Base-by-base conservation (phyloP, 805 yeast species). In the Yarrowia hollandica region DNA sequence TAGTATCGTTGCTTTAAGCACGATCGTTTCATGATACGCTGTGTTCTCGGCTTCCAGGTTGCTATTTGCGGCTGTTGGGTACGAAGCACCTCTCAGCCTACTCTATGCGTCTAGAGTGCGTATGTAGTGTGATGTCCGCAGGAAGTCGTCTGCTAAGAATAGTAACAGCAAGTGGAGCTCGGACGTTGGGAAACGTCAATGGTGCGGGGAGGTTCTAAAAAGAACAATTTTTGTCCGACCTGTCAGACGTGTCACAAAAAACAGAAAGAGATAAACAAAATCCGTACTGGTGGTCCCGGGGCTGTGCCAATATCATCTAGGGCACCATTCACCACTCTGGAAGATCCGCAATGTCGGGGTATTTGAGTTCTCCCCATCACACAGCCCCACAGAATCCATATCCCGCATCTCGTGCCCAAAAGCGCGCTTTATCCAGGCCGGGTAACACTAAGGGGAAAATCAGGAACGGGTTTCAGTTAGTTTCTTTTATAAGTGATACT, bases 331-430 rank as follows among this genome's bases (percentile, higher is more conserved):
- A n/a, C n/a, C n/a, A n/a, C n/a, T n/a, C n/a, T n/a, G n/a, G n/a
- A n/a, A n/a, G n/a, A n/a, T n/a, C n/a, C n/a, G n/a, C n/a, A n/a
- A n/a, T n/a, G n/a, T n/a, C n/a, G n/a, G n/a, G 22, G 16, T 11
- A 22, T 23, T 39, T 12, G 31, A 41, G 48, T 41, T 41, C 22
- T 4, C 41, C 42, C 21, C 44, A 38, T 38, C 44, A 10, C 48
- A 41, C 48, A 41, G 48, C 48, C 48, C 48, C 48, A 41, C 48
- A 41, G 31, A 9, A 8, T 28, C 52, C 52, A 28, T 28, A 14
- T 19, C 52, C 35, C 52, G 35, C 52, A 44, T 44, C 35, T 44
- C 52, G 34, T 44, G 35, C 35, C 21, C 44, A 23, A 39, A 54
- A 31, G 48, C 34, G 48, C 52, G 52, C 54, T 19, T 38, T 23